Percentiles rank a stretch among this genome's conserved stretches.
phyloP scores from a whole-genome alignment of 2,329 filamentous ascomycete species.

The Pezicula radicicola region DNA sequence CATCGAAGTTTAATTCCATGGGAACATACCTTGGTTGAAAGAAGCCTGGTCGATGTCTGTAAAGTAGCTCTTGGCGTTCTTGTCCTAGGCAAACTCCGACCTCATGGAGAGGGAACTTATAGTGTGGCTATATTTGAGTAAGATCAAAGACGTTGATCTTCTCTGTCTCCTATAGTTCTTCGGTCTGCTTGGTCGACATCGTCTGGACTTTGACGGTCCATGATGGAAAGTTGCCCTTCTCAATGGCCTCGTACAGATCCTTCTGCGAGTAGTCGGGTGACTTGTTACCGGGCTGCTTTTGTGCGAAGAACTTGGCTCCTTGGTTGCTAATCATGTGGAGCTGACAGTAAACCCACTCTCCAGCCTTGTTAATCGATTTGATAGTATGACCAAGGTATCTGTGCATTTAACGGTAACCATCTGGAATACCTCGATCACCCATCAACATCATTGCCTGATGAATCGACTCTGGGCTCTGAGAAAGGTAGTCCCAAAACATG shows the following conservation, averaged over 20 bases:
- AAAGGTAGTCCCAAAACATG: constrained; percentile 65
- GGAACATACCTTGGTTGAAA: constrained; percentile 48
- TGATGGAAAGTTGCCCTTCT: constrained; percentile 47
- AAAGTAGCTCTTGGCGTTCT: constrained; percentile 54
- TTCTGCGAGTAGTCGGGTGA: constrained; percentile 47
- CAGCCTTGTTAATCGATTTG: constrained; percentile 52
- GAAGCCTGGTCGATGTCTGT: constrained; percentile 66
- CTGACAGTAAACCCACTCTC: constrained; percentile 50
- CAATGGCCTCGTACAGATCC: constrained; percentile 52
- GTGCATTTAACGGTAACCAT: constrained; percentile 51
- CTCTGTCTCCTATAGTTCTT: constrained; percentile 38
- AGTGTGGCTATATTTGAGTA: constrained; percentile 51
- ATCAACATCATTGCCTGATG: constrained; percentile 58
- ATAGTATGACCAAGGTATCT: constrained; percentile 53
- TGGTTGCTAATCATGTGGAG: constrained; percentile 51
- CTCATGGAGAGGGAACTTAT: constrained; percentile 41
- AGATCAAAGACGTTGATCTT: constrained; percentile 50
- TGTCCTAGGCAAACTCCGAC: constrained; percentile 45
- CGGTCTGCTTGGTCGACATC: constrained; percentile 47
- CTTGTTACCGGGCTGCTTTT: constrained; percentile 43
- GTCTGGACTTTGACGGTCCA: constrained; percentile 54
- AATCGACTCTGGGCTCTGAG: constrained; percentile 48
- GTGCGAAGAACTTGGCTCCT: constrained; percentile 48
- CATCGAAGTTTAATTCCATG: too few relatives aligned
- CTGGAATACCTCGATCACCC: constrained; percentile 53